These are phyloP conservation scores for Trichoderma virens DNA, from an alignment of 495 filamentous ascomycete species.

Conservation along the genomic window DNA sequence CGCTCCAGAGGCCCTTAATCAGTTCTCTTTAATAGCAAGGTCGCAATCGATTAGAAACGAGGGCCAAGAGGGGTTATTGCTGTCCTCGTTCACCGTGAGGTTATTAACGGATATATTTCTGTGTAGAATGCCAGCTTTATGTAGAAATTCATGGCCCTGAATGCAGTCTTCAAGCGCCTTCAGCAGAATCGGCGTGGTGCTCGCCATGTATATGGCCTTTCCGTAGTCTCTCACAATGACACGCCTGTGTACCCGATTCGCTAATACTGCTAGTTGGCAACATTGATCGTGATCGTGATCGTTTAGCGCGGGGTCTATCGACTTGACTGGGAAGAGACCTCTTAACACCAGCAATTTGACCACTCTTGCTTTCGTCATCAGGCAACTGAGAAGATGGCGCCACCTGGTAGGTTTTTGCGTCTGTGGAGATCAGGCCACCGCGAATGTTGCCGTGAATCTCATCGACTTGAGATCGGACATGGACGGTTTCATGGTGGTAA, in stretches of 20 bases:
- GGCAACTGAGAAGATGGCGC: conserved; percentile 17
- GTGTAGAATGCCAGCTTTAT: conserved; percentile 26
- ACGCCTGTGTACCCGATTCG: conserved; percentile 37
- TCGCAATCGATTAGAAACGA: conserved; percentile 38
- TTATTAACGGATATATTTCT: conserved; percentile 34
- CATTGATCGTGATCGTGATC: conserved; percentile 22
- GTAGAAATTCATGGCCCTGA: conserved; percentile 24
- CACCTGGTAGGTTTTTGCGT: conserved; percentile 24
- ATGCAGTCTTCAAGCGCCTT: conserved; percentile 33
- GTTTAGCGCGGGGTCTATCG: conserved; percentile 15
- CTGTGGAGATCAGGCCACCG: conserved; percentile 28
- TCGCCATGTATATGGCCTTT: conserved; percentile 33
- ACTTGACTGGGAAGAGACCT: conserved; percentile 29
- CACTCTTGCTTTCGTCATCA: conserved; percentile 18
- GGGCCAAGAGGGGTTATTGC: conserved; percentile 21
- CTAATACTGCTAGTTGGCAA: conserved; percentile 15
- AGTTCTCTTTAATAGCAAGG: conserved; percentile 29
- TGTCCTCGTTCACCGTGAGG: conserved; percentile 34
- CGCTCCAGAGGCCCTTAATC: conserved; percentile 26
- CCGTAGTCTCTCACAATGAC: conserved; percentile 36
- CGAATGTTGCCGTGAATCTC: conserved; percentile 30
- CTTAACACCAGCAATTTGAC: conserved; percentile 26
- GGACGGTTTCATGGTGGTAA: conserved; percentile 40
- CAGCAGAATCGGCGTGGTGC: conserved; percentile 28
- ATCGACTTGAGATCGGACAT: conserved; percentile 25